Conservation (phyloP, 805 yeast species). For the Lipomyces mesembrius region DNA sequence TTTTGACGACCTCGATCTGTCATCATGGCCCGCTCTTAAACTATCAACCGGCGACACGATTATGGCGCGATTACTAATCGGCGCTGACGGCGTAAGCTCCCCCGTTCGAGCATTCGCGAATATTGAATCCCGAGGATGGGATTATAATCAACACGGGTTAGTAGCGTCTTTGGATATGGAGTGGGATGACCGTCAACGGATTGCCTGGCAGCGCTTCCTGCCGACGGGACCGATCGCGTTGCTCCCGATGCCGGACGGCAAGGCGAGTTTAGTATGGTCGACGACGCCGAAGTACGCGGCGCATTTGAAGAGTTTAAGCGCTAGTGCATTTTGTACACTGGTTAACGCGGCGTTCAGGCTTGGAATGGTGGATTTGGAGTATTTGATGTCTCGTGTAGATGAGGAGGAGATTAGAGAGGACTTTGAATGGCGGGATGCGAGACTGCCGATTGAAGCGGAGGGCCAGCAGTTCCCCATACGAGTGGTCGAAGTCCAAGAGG, state of each 20-base stretch:
- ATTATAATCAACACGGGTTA: constrained; percentile 84
- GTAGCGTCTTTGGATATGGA: constrained; percentile 84
- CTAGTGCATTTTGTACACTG: constrained; percentile 66
- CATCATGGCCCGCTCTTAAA: constrained; percentile 74
- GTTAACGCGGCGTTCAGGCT: constrained; percentile 88
- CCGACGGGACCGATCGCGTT: constrained; percentile 93
- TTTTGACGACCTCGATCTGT: constrained; percentile 44
- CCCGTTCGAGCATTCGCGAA: constrained; percentile 84
- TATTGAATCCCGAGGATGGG: constrained; percentile 91
- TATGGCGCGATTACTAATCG: constrained; percentile 54
- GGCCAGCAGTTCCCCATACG: constrained; percentile 69
- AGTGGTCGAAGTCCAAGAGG: constrained; percentile 60
- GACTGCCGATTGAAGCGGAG: constrained; percentile 53
- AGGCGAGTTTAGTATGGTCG: constrained; percentile 95
- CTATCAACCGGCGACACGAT: constrained; percentile 66
- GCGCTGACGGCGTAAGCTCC: constrained; percentile 95
- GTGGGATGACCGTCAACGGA: constrained; percentile 66
- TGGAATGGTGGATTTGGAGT: constrained; percentile 74
- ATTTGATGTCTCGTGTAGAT: constrained; percentile 52
- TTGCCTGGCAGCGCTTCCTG: constrained; percentile 94
- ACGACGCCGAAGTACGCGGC: constrained; percentile 76
- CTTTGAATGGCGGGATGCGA: constrained; percentile 68
- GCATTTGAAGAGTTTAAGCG: constrained; percentile 61
- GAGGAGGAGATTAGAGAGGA: constrained; percentile 61
- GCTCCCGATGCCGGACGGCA: constrained; percentile 82